phyloP scores from a whole-genome alignment of 2,329 filamentous ascomycete genomes.

The Penicillium olsonii region DNA sequence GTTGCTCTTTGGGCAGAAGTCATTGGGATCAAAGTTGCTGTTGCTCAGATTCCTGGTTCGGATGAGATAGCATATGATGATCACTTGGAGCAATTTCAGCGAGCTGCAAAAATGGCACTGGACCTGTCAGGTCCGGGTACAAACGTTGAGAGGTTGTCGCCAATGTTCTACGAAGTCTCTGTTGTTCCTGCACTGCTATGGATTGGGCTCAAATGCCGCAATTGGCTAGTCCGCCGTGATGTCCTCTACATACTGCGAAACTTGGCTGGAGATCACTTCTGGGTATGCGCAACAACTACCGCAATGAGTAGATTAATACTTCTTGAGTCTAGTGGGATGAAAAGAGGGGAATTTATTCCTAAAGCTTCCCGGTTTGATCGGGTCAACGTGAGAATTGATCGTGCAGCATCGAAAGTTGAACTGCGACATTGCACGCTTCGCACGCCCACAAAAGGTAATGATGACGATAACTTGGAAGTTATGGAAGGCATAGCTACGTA shows the following conservation, averaged over 20 bases:
- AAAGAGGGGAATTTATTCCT: background rate
- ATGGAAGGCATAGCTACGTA: too few species aligned
- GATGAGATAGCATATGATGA: background rate
- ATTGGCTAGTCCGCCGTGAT: background rate
- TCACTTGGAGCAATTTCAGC: background rate
- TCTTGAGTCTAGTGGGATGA: background rate
- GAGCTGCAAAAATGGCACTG: background rate
- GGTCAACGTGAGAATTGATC: background rate
- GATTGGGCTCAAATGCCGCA: background rate
- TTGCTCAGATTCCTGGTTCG: background rate
- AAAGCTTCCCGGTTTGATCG: background rate
- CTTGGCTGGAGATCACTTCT: background rate
- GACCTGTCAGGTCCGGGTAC: background rate
- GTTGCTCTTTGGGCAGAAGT: background rate
- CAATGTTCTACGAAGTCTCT: background rate
- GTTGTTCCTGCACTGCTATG: background rate
- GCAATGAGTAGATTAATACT: background rate
- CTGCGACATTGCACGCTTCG: background rate
- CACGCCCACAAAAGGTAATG: background rate
- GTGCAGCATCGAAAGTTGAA: background rate
- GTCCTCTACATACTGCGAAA: background rate
- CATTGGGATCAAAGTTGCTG: background rate
- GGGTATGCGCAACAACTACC: background rate
- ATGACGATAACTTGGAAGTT: background rate
- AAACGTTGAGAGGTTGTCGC: background rate